A percentile compares a stretch with the other conserved stretches of the same genome.
These are phyloP conservation scores for Cunninghamia lanceolata DNA, from an alignment of 75 land plant genomes.

Conservation along the genomic window DNA sequence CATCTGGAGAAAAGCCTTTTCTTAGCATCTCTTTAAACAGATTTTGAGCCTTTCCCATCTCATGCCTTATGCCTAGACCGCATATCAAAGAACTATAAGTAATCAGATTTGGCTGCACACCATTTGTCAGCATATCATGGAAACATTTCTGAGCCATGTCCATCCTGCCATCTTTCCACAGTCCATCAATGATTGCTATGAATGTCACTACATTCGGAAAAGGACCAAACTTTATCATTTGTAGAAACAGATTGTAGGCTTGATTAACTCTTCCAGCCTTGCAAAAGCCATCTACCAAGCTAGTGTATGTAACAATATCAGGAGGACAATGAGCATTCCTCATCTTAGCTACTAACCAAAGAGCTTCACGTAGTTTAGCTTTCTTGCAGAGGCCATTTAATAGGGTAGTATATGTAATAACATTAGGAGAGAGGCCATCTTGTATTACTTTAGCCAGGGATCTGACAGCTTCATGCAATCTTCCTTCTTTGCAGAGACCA, in stretches of 20 bases:
- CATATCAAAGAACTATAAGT: slow-evolving; percentile 57
- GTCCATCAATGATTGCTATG: neutral
- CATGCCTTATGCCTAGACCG: slow-evolving; percentile 30
- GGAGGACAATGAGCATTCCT: neutral
- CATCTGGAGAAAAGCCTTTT: slow-evolving; percentile 18
- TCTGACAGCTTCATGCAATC: neutral
- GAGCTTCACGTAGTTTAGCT: neutral
- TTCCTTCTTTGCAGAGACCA: neutral
- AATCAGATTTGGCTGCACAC: neutral
- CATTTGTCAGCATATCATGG: neutral
- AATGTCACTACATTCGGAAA: neutral
- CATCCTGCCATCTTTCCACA: neutral
- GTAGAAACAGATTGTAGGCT: neutral
- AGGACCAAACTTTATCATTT: neutral
- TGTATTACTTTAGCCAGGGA: neutral
- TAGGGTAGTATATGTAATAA: neutral
- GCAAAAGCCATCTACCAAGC: neutral
- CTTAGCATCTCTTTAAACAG: slow-evolving; percentile 35
- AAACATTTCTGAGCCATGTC: neutral
- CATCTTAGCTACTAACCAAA: neutral
- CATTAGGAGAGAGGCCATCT: neutral
- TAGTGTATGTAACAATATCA: neutral
- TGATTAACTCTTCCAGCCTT: neutral
- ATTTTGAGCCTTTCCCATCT: slow-evolving; percentile 29
- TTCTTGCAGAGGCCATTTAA: neutral